A percentile compares a stretch with the other conserved stretches of the same genome.
These are phyloP conservation scores for Stephania japonica DNA, from an alignment of 164 flowering plant species.

Conservation along the genomic window DNA sequence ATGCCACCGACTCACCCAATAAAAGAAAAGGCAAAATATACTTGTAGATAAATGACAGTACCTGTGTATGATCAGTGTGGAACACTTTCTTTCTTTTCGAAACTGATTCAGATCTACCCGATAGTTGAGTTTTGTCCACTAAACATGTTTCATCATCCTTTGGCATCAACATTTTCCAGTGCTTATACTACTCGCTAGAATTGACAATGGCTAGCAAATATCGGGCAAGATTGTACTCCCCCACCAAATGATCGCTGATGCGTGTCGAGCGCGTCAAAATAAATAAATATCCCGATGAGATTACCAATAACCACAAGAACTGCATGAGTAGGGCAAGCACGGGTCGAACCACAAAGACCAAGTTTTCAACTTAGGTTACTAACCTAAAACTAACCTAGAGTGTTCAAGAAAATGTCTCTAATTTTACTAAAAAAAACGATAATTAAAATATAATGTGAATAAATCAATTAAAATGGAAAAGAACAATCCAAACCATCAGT, in stretches of 20 bases:
- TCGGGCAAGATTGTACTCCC: constrained; percentile 49
- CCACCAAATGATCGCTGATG: constrained; percentile 47
- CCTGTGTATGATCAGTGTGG: constrained; percentile 77
- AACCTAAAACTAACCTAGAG: no score
- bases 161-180: constrained; percentile 47
- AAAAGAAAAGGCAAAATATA: background rate
- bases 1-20: background rate
- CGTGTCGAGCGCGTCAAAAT: no score
- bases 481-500: no score
- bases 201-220: constrained; percentile 58
- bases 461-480: no score
- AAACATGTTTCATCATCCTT: constrained; percentile 7
- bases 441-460: no score
- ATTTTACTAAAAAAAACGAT: no score
- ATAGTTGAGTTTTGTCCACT: constrained; percentile 11
- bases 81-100: constrained; percentile 29
- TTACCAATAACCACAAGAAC: no score
- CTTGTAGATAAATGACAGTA: constrained; percentile 12
- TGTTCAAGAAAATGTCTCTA: no score
- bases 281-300: no score
- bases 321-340: no score
- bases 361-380: no score
- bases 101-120: constrained; percentile 15
- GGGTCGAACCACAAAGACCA: no score
- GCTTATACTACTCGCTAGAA: constrained; percentile 49